Evolutionary conservation across 163 green algal species (phyloP).

Genomic region (Volvox carteri): DNA sequence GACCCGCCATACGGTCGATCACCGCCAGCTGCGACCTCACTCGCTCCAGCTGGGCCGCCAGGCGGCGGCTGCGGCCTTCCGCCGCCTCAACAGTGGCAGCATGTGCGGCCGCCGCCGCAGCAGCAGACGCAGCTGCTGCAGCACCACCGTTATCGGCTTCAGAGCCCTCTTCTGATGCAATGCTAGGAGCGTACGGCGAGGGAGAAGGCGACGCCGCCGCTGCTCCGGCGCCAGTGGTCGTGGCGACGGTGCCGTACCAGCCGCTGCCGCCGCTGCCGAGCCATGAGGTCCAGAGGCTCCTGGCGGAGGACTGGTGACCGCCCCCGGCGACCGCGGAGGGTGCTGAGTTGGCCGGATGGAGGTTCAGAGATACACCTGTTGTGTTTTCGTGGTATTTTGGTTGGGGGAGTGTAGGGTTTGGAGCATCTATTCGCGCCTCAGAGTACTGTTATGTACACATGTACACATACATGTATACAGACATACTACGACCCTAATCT

Average conservation of each 20-base stretch:
- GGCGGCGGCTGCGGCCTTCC: constrained; percentile 35
- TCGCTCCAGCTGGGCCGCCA: constrained; percentile 38
- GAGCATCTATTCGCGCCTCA: no score
- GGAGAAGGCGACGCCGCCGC: neutral
- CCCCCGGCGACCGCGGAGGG: neutral
- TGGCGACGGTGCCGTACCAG: neutral
- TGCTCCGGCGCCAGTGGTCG: neutral
- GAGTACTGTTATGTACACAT: no score
- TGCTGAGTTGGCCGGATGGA: neutral
- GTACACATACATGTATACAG: no score
- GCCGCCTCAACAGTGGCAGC: constrained; percentile 40
- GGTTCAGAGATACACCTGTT: neutral
- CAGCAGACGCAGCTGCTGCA: neutral
- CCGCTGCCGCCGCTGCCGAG: constrained; percentile 1
- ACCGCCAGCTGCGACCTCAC: constrained; percentile 39
- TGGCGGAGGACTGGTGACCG: neutral
- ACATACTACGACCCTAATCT: no score
- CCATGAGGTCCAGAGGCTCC: constrained; percentile 28
- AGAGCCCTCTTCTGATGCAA: constrained; percentile 10
- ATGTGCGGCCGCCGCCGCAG: neutral
- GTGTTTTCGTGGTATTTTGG: no score
- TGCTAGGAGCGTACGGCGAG: neutral
- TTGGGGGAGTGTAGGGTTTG: no score
- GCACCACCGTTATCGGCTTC: neutral
- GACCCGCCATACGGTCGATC: constrained; percentile 32